Conservation (phyloP, 163 green algal species). For the Trebouxia gelatinosa region DNA sequence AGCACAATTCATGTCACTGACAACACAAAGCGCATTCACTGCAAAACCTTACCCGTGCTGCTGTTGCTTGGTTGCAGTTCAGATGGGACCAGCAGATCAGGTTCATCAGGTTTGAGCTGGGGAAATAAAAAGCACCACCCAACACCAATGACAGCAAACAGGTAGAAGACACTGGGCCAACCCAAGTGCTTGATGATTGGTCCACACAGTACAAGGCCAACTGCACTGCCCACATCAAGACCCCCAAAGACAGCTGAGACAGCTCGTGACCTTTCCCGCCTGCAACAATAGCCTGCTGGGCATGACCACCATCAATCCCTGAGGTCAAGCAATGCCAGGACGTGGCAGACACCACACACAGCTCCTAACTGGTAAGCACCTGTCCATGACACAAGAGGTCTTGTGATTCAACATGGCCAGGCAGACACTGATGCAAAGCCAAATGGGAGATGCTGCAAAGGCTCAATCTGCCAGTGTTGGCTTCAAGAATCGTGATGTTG, state of each 20-base stretch:
- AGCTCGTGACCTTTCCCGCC: slow-evolving; percentile 75
- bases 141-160: slow-evolving; percentile 90
- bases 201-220: slow-evolving; percentile 88
- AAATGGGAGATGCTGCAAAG: too few species aligned
- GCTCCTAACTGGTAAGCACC: background rate
- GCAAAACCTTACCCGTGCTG: too few species aligned
- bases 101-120: slow-evolving; percentile 64
- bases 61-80: slow-evolving; percentile 22
- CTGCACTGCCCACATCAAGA: slow-evolving; percentile 85
- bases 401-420: background rate
- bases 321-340: too few species aligned
- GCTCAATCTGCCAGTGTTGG: too few species aligned
- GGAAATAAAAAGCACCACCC: slow-evolving; percentile 79
- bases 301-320: too few species aligned
- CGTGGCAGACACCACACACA: background rate
- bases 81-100: slow-evolving; percentile 32
- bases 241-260: slow-evolving; percentile 92
- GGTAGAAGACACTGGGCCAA: slow-evolving; percentile 97
- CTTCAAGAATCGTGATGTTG: too few species aligned
- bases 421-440: too few species aligned
- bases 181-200: slow-evolving; percentile 88
- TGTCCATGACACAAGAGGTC: background rate
- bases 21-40: too few species aligned
- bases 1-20: too few species aligned
- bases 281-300: slow-evolving; percentile 32